Conservation (phyloP, 2,329 filamentous ascomycete genomes). For the Hypoxylon rubiginosum region DNA sequence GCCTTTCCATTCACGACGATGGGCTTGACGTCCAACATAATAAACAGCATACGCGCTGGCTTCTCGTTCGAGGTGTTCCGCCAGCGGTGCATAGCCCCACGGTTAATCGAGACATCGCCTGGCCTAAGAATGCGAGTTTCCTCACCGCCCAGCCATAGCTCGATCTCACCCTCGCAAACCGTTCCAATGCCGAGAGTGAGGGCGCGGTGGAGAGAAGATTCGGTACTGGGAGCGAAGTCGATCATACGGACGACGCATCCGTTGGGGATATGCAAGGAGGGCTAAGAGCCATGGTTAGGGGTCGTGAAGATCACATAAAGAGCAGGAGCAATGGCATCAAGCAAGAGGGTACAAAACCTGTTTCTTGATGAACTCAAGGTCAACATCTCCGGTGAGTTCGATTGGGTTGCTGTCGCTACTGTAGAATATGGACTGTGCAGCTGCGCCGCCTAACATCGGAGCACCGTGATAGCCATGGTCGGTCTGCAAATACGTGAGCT, state of each 20-base stretch:
- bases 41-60: conserved; percentile 56
- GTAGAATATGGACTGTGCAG: conserved; percentile 26
- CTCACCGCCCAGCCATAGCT: conserved; percentile 58
- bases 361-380: conserved; percentile 32
- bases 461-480: conserved; percentile 35
- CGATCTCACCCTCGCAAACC: conserved; percentile 61
- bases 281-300: too few species aligned
- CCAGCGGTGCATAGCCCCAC: conserved; percentile 60
- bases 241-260: conserved; percentile 59
- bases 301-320: too few species aligned
- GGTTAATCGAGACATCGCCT: conserved; percentile 62
- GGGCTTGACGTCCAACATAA: conserved; percentile 45
- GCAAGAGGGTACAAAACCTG: conserved; percentile 4
- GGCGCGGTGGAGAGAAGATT: conserved; percentile 59
- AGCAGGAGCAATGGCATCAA: background rate
- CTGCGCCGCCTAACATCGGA: conserved; percentile 30
- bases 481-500: conserved; percentile 10
- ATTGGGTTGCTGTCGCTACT: conserved; percentile 27
- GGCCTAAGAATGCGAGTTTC: conserved; percentile 55
- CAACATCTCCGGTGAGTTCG: conserved; percentile 30
- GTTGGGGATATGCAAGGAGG: conserved; percentile 49
- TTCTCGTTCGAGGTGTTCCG: conserved; percentile 52
- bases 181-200: conserved; percentile 61
- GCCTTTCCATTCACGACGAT: conserved; percentile 34
- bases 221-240: conserved; percentile 58